A percentile compares a stretch with the other conserved stretches of the same genome.
phyloP scores from a whole-genome alignment of 1,284 basidiomycete genomes.

The Sporisorium exsertum region DNA sequence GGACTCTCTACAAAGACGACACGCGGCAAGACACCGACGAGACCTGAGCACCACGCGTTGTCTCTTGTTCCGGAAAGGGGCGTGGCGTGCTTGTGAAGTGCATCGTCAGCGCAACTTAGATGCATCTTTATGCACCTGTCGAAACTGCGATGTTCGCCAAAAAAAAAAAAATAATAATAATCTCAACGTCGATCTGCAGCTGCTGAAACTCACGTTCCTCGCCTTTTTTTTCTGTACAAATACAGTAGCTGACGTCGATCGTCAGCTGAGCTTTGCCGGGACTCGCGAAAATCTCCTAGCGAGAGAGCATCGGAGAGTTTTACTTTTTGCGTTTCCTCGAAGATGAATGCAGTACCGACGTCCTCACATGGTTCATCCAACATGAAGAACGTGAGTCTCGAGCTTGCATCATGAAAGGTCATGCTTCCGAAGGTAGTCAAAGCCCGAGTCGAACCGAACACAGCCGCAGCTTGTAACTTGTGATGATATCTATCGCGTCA shows the following conservation, averaged over 20 bases:
- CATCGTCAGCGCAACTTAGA: neutral
- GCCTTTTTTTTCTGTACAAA: neutral
- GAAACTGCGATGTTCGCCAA: neutral
- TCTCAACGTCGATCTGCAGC: neutral
- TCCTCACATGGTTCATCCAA: neutral
- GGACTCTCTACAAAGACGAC: neutral
- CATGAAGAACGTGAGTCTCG: neutral
- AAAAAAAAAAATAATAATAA: too few relatives aligned
- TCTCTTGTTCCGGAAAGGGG: neutral
- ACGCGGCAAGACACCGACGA: neutral
- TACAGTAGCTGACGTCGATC: neutral
- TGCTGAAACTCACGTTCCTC: slow-evolving; percentile 10
- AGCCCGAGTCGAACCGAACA: neutral
- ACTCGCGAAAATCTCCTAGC: slow-evolving; percentile 18
- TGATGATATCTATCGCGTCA: neutral
- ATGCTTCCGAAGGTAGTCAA: neutral
- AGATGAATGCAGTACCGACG: neutral
- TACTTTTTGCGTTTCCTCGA: neutral
- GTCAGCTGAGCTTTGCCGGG: too few relatives aligned
- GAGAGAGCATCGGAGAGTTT: slow-evolving; percentile 24
- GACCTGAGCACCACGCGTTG: neutral
- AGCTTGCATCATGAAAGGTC: neutral
- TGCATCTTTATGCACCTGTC: neutral
- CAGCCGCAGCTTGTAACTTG: too few relatives aligned
- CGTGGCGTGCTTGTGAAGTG: neutral